These are phyloP conservation scores for Fraxinus pennsylvanica DNA, from an alignment of 257 asterid genomes.

Conservation along the genomic window DNA sequence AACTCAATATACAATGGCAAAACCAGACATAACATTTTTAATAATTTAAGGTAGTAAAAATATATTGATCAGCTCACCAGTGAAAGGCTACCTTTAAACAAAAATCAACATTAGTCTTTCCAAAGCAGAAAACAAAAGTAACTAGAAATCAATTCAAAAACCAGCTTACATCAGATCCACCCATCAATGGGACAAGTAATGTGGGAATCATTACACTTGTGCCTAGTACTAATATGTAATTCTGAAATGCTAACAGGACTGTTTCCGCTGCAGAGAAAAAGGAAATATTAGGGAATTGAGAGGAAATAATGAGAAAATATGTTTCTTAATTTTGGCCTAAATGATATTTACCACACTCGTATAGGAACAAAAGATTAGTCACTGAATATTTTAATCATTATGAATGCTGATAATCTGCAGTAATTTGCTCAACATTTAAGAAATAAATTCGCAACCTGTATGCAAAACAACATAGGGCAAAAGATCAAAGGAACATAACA, in stretches of 20 bases:
- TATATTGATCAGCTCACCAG: not conserved
- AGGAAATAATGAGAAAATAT: conserved; percentile 2
- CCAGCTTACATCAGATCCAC: conserved; percentile 84
- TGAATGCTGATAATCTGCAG: not conserved
- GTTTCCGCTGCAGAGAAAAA: conserved; percentile 84
- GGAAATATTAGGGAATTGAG: conserved; percentile 26
- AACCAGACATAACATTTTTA: not conserved
- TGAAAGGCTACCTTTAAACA: not conserved
- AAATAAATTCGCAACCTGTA: not conserved
- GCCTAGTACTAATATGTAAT: conserved; percentile 86
- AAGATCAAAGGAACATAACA: not conserved
- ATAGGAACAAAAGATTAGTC: not conserved
- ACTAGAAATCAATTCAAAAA: conserved; percentile 15
- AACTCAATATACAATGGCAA: not conserved
- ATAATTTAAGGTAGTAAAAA: not conserved
- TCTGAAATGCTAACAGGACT: conserved; percentile 90
- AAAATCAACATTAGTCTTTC: not conserved
- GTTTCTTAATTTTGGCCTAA: conserved; percentile 6
- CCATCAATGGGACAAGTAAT: conserved; percentile 86
- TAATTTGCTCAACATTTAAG: not conserved
- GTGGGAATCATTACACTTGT: conserved; percentile 98
- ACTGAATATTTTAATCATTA: not conserved
- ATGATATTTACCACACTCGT: conserved; percentile 7
- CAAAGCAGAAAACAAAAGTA: not conserved
- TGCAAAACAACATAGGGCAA: not conserved